Evolutionary conservation across 148 eudicot genomes (phyloP), one percentile per base, ranked within the genome.

Genomic region (Camellia japonica): DNA sequence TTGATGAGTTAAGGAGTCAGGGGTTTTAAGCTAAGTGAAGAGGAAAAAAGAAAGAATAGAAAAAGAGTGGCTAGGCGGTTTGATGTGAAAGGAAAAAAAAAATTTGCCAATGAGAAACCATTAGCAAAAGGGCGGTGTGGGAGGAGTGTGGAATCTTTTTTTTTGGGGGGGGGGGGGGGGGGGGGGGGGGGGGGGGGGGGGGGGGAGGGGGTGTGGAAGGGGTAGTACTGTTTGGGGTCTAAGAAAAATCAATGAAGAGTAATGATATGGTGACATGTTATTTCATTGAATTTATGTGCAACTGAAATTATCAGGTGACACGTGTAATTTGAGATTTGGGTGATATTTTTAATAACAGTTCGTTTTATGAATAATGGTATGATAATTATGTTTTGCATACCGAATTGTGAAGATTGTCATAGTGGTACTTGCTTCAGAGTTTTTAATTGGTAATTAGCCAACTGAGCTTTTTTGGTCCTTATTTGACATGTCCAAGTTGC

Each of bases 31-130:
- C 73, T 69, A 15, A 5, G 10, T 4, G 54, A 46, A n/a, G 54
- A 46, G 13, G 78, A 63, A 60, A 30, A 62, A 52, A 58, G 6
- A 58, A 81, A 47, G 8, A 46, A 38, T 55, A 7, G 12, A 71
- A 51, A 30, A 61, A n/a, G 9, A 51, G 76, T 61, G 76, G 62
- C 15, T 44, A 61, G 83, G 61, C 76, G 64, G 76, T 76, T 69
- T 70, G 80, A 81, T 51, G 44, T 61, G 52, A 44, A 11, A 3
- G 4, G 7, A 44, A 70, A 41, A 77, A 41, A 77, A 64, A 5
- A 44, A 49, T 2, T 49, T 54, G 62, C 41, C 11, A 73, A 23
- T 73, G 62, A 14, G 20, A 55, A 55, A 54, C 63, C 62, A 54
- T 56, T 73, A 10, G n/a, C 41, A 71, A 74, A 74, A 16, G 51